Evolutionary conservation across 495 filamentous ascomycete species (phyloP), one percentile per base, ranked within the genome.

Genomic region (Penicillium pulvis): DNA sequence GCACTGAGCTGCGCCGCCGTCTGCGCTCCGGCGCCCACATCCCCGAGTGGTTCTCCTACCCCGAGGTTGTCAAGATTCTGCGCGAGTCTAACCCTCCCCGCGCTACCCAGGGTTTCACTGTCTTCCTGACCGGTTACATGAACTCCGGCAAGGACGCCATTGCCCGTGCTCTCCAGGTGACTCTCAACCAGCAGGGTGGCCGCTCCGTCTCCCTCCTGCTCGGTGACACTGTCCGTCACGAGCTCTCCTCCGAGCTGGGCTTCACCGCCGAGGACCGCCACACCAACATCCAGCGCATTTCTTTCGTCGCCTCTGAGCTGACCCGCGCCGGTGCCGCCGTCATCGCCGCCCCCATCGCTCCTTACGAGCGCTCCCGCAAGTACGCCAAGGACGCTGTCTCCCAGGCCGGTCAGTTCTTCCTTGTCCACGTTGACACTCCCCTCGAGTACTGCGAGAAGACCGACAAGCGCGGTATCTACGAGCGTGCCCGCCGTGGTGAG

Each of bases 1-100:
- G 94, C 57, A 96, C 92, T 28, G 94, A 98, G 78, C 89, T 98
- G 64, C 92, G 94, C 62, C 83, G 86, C 52, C 89, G 94, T 60
- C 85, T 98, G 51, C 87, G 91, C 64, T 92, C 87, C 53, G 94
- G 94, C 55, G 87, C 87, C 60, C 91, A 96, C 61, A 98, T 98
- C 69, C 94, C 94, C 56, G 92, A 95, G 73, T 98, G 94, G 94
- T 98, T 98, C 83, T 98, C 94, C 20, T 98, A 98, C 79, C 92
- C 95, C 57, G 95, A 98, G 79, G 95, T 98, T 61, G 94, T 98
- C 75, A 87, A 86, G 73, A 94, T 98, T 46, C 87, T 98, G 51
- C 83, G 94, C 62, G 90, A 98, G 78, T 96, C 92, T 59, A 92
- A 96, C 76, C 95, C 93, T 8, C 85, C 95, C 39, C 87, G 94